Evolutionary conservation across 768 basidiomycete genomes (phyloP), one percentile per base, ranked within the genome.

Genomic region (Hypholoma sublateritium): DNA sequence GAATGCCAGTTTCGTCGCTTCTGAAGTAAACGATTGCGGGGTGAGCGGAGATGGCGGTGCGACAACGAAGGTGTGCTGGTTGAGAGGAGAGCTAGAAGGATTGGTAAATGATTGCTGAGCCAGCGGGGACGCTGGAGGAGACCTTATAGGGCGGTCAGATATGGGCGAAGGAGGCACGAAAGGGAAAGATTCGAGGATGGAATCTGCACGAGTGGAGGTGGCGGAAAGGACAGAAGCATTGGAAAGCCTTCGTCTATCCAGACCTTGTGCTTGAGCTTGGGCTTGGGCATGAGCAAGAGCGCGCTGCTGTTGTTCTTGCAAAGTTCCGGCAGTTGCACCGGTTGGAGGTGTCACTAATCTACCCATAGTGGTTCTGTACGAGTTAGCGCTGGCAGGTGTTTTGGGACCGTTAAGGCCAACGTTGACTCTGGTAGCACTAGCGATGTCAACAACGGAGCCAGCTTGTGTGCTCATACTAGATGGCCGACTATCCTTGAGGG

Each of bases 101-200:
- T 64, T 64, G 34, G 69, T 70, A 58, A 81, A 79, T 17, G 79
- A 74, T 59, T 87, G 86, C 69, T 87, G 83, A 24, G 72, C 77
- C 17, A 89, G 74, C 7, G 91, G 89, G 9, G 90, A 91, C 55
- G 85, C 84, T 36, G 88, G 87, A 5, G 89, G 89, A 3, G 88
- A 85, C 59, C 89, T 79, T 63, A 85, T 74, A 9, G 90, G 91
- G 52, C 87, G 79, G 62, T 89, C 84, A n/a, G 90, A 91, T 57
- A 93, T 92, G 5, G 92, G 92, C 7, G 91, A 92, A 1, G 92
- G 92, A 21, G 92, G 92, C 8, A 94, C 91, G 68, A 94, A 93
- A 35, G 89, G 90, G 78, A 94, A 94, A 13, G 84, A 87, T 70
- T 92, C 91, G 24, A 93, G 78, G 62, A 93, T 91, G 3, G 91